Conservation (phyloP, 2,329 filamentous ascomycete genomes). For the Alternaria ventricosa region DNA sequence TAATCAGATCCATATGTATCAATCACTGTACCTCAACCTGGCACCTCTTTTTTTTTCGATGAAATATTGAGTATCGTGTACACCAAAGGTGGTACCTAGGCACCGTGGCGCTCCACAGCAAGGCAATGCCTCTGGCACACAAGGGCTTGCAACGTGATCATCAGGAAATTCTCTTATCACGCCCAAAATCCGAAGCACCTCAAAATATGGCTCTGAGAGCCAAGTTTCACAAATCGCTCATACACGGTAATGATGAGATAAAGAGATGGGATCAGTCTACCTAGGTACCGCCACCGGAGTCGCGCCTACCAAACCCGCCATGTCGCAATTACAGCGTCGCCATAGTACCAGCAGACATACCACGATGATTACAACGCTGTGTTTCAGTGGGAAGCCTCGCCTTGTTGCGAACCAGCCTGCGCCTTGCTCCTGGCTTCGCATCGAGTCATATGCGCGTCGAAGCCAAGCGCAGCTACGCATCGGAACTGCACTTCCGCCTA, state of each 20-base stretch:
- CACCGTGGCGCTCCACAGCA: background rate
- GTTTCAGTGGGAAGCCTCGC: background rate
- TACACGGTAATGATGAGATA: background rate
- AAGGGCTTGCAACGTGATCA: background rate
- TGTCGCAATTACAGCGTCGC: background rate
- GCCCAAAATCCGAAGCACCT: background rate
- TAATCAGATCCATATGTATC: background rate
- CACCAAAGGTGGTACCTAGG: background rate
- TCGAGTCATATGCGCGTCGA: conserved; percentile 5
- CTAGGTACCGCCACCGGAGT: background rate
- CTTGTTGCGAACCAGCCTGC: background rate
- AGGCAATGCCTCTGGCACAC: background rate
- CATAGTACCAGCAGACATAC: background rate
- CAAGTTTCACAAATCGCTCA: background rate
- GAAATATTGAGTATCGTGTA: background rate
- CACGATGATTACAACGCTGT: background rate
- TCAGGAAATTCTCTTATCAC: background rate
- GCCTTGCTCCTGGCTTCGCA: conserved; percentile 1
- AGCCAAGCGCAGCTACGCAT: background rate
- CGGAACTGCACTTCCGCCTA: conserved; percentile 11
- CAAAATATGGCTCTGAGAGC: background rate
- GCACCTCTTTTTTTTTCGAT: background rate
- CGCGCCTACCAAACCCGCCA: background rate
- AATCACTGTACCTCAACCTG: background rate
- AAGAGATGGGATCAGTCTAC: background rate